Conservation (phyloP, 2,329 filamentous ascomycete genomes). For the Calonectria pseudoreteaudii region DNA sequence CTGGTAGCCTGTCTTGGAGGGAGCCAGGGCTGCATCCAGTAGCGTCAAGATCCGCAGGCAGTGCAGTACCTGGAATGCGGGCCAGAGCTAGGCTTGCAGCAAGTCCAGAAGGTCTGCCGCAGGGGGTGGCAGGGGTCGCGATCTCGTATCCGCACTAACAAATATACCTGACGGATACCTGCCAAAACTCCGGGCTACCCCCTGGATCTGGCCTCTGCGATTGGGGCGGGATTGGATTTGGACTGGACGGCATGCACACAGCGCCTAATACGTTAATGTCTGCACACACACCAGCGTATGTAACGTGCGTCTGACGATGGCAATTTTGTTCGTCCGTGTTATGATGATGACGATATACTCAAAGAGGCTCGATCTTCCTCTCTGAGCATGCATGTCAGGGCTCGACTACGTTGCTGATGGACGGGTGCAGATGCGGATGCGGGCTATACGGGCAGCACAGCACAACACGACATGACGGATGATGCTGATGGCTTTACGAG, state of each 20-base stretch:
- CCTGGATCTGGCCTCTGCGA: conserved; percentile 9
- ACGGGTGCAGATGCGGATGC: not conserved
- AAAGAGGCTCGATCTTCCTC: not conserved
- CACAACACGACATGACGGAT: conserved; percentile 1
- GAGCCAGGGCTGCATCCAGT: conserved; percentile 16
- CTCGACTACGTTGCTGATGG: not conserved
- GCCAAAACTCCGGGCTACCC: conserved; percentile 15
- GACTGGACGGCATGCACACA: not conserved
- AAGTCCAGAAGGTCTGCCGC: conserved; percentile 31
- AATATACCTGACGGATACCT: conserved; percentile 34
- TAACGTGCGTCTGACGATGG: conserved; percentile 8
- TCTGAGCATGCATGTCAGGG: not conserved
- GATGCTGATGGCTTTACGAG: conserved; percentile 12
- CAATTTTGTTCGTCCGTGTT: not conserved
- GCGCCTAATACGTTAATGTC: not conserved
- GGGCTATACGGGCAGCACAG: not conserved
- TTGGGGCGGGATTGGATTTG: conserved; percentile 14
- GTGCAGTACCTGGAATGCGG: conserved; percentile 42
- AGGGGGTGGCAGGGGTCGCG: conserved; percentile 29
- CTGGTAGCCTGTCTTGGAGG: conserved; percentile 35
- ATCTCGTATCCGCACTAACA: conserved; percentile 48
- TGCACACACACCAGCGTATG: not conserved
- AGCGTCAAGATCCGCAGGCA: conserved; percentile 36
- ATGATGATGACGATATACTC: not conserved
- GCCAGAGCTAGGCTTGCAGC: conserved; percentile 22